These are phyloP conservation scores for Fraxinus ornus DNA, from an alignment of 305 asterid genomes.

Conservation along the genomic window DNA sequence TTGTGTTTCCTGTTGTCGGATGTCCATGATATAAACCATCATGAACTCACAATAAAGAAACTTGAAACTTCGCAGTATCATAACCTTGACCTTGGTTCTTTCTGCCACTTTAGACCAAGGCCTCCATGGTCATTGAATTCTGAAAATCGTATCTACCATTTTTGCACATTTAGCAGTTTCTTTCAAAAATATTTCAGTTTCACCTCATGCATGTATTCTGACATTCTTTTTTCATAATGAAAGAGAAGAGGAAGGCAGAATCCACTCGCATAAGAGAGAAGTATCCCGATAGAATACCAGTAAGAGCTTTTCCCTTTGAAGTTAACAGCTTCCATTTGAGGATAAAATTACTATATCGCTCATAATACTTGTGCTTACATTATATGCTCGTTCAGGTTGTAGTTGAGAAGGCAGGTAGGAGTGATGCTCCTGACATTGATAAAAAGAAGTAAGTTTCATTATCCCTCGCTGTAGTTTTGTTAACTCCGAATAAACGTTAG, in stretches of 20 bases:
- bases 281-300: constrained; percentile 62
- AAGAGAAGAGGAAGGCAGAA: constrained; percentile 57
- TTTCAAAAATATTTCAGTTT: not conserved
- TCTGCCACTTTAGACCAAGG: not conserved
- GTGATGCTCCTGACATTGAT: constrained; percentile 59
- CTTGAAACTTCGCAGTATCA: not conserved
- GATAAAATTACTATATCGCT: not conserved
- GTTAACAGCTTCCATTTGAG: not conserved
- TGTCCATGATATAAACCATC: not conserved
- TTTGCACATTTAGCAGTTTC: not conserved
- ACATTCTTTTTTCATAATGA: constrained; percentile 12
- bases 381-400: constrained; percentile 39
- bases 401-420: constrained; percentile 60
- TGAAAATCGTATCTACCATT: not conserved
- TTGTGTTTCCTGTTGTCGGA: not conserved
- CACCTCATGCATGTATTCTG: not conserved
- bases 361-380: not conserved
- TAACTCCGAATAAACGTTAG: not conserved
- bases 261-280: constrained; percentile 52
- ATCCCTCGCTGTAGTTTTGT: not conserved
- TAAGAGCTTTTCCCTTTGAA: constrained; percentile 25
- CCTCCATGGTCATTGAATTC: not conserved
- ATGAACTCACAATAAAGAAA: not conserved
- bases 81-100: not conserved
- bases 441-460: constrained; percentile 53